Evolutionary conservation across 345 rosid species (phyloP).

Genomic region (Moricandia arvensis): DNA sequence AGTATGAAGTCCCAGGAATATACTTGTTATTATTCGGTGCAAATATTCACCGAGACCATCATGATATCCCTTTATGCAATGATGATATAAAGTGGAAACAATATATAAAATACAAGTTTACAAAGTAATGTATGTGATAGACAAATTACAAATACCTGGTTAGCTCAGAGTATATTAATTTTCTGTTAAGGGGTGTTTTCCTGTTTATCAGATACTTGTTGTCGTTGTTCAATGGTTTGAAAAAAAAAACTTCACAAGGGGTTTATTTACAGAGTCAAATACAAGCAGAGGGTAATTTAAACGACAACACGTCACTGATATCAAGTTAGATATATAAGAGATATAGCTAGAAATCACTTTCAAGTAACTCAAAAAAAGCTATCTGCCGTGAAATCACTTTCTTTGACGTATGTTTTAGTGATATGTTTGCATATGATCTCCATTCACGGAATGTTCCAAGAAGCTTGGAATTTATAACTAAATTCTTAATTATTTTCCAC

Average conservation of each 20-base stretch:
- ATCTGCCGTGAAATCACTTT: too few species aligned
- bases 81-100: neutral
- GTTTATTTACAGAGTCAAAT: too few species aligned
- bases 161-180: neutral
- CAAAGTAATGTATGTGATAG: neutral
- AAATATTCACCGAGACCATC: neutral
- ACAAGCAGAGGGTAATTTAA: too few species aligned
- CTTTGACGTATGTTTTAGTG: neutral
- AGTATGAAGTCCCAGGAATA: slow-evolving; percentile 10
- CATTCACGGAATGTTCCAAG: slow-evolving; percentile 41
- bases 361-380: too few species aligned
- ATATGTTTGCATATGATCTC: slow-evolving; percentile 9
- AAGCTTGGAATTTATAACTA: slow-evolving; percentile 31
- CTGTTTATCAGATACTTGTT: neutral
- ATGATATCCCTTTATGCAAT: neutral
- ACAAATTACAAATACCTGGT: neutral
- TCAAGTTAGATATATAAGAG: too few species aligned
- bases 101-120: neutral
- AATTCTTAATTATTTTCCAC: slow-evolving; percentile 6
- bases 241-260: too few species aligned
- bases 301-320: too few species aligned
- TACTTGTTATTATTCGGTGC: slow-evolving; percentile 21
- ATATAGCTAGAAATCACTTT: too few species aligned
- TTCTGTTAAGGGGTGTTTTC: neutral
- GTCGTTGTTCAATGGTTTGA: too few species aligned